Conservation (phyloP, 768 basidiomycete species). For the Clitopilus hobsonii region DNA sequence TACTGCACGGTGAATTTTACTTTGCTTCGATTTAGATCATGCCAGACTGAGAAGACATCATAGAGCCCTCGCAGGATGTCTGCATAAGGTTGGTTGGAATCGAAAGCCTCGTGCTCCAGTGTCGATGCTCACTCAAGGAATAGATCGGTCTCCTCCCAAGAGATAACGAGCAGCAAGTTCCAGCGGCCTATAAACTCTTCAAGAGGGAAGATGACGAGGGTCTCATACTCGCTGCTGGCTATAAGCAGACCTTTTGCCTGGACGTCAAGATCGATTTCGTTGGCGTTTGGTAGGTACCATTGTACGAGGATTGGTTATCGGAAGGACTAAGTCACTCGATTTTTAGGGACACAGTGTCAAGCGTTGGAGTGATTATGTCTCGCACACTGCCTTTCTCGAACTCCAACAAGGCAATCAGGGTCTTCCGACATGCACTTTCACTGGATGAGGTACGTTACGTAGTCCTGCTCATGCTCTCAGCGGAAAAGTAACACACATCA, state of each 20-base stretch:
- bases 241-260: conserved; percentile 68
- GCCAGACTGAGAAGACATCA: conserved; percentile 4
- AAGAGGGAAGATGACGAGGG: conserved; percentile 43
- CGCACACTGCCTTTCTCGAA: conserved; percentile 61
- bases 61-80: conserved; percentile 70
- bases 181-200: conserved; percentile 75
- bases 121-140: background rate
- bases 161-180: conserved; percentile 64
- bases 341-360: conserved; percentile 73
- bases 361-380: conserved; percentile 63
- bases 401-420: conserved; percentile 59
- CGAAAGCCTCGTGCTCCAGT: no score
- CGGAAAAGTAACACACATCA: background rate
- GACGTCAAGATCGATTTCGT: conserved; percentile 73
- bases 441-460: conserved; percentile 44
- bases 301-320: background rate
- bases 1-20: conserved; percentile 21
- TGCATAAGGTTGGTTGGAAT: conserved; percentile 52
- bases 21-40: background rate
- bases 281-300: conserved; percentile 60
- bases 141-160: conserved; percentile 69
- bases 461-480: no score
- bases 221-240: conserved; percentile 50
- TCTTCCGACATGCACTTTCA: conserved; percentile 73
- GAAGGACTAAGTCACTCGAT: background rate